Base-by-base conservation (phyloP, 1,284 basidiomycete species). In the Veloboletus limbatus region DNA sequence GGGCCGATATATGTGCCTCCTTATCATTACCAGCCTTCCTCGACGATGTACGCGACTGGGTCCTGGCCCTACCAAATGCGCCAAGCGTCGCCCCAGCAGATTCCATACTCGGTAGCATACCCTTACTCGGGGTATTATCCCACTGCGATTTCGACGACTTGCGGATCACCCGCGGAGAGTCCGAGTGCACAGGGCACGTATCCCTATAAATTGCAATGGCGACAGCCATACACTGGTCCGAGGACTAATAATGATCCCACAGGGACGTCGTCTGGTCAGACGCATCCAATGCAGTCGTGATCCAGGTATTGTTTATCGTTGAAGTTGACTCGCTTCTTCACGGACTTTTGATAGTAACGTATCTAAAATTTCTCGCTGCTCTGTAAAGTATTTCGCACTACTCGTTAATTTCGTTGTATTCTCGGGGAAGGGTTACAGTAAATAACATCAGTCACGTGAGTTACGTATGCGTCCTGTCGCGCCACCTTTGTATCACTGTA, bases 191-290 rank as follows among this genome's bases (percentile, higher is more conserved):
- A 59, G 39, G 63, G 59, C 52, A 45, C 51, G 52, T 59, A 61
- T 28, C 31, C 50, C 35, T 51, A 58, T 46, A 60, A 41, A 45
- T 55, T 71, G 39, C 63, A 67, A 44, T 75, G 73, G 76, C 74
- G 70, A 53, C 69, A 67, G 45, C 66, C 71, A 40, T 72, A 72
- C 36, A 20, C 37, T 14, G 54, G 66, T 50, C 54, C 62, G 6
- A 49, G 43, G 46, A 45, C 60, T 61, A 37, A 57, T 37, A 21
- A 24, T 50, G 50, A 49, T 52, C 45, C 44, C 20, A 50, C 57
- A 65, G 59, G 51, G 18, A 16, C 43, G 30, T 49, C 54, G 44
- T 53, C 59, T 24, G 42, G 39, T 38, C 57, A 52, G 32, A 6
- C 45, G 22, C 47, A 45, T 41, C 28, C 49, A 31, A 46, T 30